Conservation (phyloP, 106 monocot species). For the Dendrobium officinale region DNA sequence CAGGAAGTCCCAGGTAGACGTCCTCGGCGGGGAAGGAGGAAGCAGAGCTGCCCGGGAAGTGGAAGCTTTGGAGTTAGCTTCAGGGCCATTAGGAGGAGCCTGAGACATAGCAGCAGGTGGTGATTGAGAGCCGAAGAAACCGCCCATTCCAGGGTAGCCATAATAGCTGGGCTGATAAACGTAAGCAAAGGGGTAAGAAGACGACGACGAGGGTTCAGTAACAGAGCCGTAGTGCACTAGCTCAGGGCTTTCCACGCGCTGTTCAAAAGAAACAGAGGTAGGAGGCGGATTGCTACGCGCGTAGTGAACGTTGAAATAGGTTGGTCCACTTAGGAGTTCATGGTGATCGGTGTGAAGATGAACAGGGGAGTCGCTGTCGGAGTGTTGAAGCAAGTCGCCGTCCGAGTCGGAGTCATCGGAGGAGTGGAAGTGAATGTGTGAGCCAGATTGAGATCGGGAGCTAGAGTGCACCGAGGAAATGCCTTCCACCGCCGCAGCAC, state of each 20-base stretch:
- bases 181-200: conserved; percentile 15
- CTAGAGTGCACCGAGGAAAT: conserved; percentile 11
- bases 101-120: conserved; percentile 20
- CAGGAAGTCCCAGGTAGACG: conserved; percentile 75
- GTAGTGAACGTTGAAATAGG: conserved; percentile 31
- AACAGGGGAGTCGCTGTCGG: conserved; percentile 21
- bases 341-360: conserved; percentile 15
- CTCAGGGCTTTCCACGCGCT: conserved; percentile 13
- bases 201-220: neutral
- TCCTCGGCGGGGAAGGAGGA: conserved; percentile 64
- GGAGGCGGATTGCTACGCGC: conserved; percentile 42
- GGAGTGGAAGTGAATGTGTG: conserved; percentile 63
- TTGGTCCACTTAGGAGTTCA: neutral
- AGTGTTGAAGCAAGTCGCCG: conserved; percentile 40
- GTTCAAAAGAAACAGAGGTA: conserved; percentile 45
- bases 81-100: neutral
- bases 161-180: conserved; percentile 13
- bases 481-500: neutral
- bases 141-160: conserved; percentile 24
- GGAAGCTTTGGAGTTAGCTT: conserved; percentile 3
- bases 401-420: conserved; percentile 30
- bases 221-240: conserved; percentile 13
- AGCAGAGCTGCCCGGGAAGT: conserved; percentile 25
- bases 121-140: conserved; percentile 29
- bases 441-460: conserved; percentile 51